Percentiles rank a stretch among this genome's conserved stretches.
These are phyloP conservation scores for Crithidia sp. DNA, from an alignment of 208 protist species.

Conservation along the genomic window DNA sequence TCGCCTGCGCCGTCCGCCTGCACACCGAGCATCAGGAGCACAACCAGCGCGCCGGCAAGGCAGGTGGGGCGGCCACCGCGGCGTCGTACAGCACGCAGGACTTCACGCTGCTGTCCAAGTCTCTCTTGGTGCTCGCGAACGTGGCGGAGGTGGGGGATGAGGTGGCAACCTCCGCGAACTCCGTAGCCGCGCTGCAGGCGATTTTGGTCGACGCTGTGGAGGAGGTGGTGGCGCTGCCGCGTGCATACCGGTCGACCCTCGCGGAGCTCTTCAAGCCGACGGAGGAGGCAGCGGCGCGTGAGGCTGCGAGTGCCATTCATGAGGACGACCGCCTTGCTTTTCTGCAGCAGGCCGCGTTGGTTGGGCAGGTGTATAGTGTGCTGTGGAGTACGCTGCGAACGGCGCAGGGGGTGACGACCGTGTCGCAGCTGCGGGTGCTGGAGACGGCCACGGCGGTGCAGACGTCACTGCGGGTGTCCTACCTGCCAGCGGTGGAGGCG, in stretches of 20 bases:
- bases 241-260: constrained; percentile 27
- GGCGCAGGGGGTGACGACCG: constrained; percentile 41
- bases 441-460: constrained; percentile 50
- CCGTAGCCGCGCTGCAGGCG: constrained; percentile 71
- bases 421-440: constrained; percentile 49
- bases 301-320: constrained; percentile 4
- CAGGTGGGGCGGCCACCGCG: background rate
- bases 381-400: constrained; percentile 68
- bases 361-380: constrained; percentile 69
- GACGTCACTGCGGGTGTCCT: constrained; percentile 30
- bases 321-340: constrained; percentile 42
- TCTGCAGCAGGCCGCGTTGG: constrained; percentile 61
- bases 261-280: constrained; percentile 45
- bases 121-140: constrained; percentile 51
- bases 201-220: constrained; percentile 50
- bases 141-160: constrained; percentile 55
- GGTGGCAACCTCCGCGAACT: constrained; percentile 58
- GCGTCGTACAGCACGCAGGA: constrained; percentile 42
- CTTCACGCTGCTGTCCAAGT: constrained; percentile 63
- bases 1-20: constrained; percentile 68
- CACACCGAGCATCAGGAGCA: constrained; percentile 41
- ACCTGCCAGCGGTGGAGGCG: constrained; percentile 32
- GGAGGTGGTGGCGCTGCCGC: constrained; percentile 35
- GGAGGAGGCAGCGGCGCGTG: background rate
- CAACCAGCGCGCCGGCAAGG: background rate